phyloP scores from a whole-genome alignment of 176 grass and related monocot genomes.

The Urochloa ruziziensis region DNA sequence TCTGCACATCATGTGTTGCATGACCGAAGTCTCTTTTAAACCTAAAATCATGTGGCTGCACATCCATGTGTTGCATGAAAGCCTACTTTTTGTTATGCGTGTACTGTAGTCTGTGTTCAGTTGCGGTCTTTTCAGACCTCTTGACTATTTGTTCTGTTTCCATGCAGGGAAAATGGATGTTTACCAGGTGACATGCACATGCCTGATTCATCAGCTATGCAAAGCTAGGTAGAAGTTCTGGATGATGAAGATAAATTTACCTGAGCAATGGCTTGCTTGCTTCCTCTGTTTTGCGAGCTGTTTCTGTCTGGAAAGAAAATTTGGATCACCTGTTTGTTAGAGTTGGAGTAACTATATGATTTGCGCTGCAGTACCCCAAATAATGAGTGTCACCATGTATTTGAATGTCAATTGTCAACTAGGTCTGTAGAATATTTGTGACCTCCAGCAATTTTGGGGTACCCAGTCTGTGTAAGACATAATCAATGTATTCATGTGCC shows the following conservation, averaged over 20 bases:
- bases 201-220: background rate
- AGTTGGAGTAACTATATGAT: background rate
- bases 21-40: background rate
- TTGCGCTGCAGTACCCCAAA: background rate
- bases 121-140: background rate
- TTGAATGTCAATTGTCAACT: background rate
- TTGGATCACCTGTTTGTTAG: background rate
- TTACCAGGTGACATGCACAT: constrained; percentile 11
- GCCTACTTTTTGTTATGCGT: background rate
- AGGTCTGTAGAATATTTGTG: background rate
- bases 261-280: background rate
- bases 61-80: too few relatives aligned
- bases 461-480: background rate
- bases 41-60: background rate
- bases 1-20: background rate
- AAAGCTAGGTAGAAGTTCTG: background rate
- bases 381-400: background rate
- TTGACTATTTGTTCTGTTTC: background rate
- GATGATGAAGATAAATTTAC: background rate
- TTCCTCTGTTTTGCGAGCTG: background rate
- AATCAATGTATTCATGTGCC: background rate
- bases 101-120: background rate
- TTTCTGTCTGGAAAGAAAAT: background rate
- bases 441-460: background rate
- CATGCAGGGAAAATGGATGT: constrained; percentile 28